phyloP scores from a whole-genome alignment of 306 rosid species.

The Castanospermum australe region DNA sequence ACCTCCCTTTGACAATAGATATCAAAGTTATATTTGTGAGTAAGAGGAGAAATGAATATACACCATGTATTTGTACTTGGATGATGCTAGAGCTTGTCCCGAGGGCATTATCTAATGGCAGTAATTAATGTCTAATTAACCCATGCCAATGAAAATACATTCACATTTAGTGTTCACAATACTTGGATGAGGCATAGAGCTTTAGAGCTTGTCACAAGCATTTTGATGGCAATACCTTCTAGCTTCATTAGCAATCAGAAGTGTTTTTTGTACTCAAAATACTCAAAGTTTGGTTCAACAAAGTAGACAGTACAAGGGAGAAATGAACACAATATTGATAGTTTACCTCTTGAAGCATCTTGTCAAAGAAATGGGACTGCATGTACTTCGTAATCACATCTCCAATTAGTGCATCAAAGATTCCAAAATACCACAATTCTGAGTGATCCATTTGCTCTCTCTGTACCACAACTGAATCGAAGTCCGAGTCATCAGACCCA shows the following conservation, averaged over 20 bases:
- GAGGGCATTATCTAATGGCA: too few relatives aligned
- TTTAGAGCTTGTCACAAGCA: neutral
- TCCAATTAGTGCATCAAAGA: slow-evolving; percentile 61
- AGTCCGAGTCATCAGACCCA: slow-evolving; percentile 37
- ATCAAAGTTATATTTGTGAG: neutral
- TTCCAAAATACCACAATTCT: slow-evolving; percentile 82
- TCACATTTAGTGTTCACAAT: too few relatives aligned
- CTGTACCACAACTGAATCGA: slow-evolving; percentile 68
- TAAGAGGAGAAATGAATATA: neutral
- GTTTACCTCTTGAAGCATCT: slow-evolving; percentile 60
- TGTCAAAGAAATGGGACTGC: slow-evolving; percentile 71
- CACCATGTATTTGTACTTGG: neutral
- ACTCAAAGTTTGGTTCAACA: neutral
- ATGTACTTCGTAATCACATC: slow-evolving; percentile 61
- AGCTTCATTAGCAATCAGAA: neutral
- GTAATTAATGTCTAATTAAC: too few relatives aligned
- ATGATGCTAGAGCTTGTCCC: too few relatives aligned
- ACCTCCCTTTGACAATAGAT: neutral
- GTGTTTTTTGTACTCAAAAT: neutral
- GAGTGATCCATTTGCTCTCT: slow-evolving; percentile 65
- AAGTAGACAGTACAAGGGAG: neutral
- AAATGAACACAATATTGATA: neutral
- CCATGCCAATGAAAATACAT: too few relatives aligned
- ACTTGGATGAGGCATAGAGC: neutral
- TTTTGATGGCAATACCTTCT: neutral